Evolutionary conservation across 768 basidiomycete species (phyloP).

Genomic region (Xerocomus brunneocitrinus): DNA sequence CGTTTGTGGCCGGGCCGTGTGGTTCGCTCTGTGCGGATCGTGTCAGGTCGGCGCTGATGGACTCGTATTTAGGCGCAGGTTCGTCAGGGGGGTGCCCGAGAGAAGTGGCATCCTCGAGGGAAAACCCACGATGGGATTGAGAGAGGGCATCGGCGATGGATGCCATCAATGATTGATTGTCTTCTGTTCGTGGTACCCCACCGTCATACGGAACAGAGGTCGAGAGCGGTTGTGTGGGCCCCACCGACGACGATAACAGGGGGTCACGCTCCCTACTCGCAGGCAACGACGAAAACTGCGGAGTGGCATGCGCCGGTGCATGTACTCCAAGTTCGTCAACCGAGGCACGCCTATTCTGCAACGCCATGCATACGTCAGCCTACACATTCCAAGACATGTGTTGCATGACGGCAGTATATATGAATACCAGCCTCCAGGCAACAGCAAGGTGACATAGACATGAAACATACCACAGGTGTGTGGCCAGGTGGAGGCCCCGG

Average conservation of each 20-base stretch:
- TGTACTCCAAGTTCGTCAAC: conserved; percentile 28
- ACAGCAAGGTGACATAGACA: conserved; percentile 14
- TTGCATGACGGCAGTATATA: conserved; percentile 9
- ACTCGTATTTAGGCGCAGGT: conserved; percentile 36
- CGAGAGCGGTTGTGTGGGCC: conserved; percentile 4
- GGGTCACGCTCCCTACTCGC: conserved; percentile 40
- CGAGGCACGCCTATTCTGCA: conserved; percentile 19
- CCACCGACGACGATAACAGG: conserved; percentile 8
- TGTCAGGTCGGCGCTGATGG: conserved; percentile 7
- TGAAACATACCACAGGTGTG: conserved; percentile 15
- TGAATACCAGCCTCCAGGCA: conserved; percentile 15
- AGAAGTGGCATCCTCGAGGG: conserved; percentile 23
- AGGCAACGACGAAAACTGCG: conserved; percentile 63
- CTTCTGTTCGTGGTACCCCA: conserved; percentile 12
- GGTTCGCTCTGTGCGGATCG: conserved; percentile 13
- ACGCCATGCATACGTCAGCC: conserved; percentile 9
- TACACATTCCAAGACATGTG: conserved; percentile 5
- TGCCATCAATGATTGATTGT: conserved; percentile 34
- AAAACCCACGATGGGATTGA: conserved; percentile 21
- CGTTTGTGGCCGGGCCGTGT: conserved; percentile 16
- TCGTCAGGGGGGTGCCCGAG: conserved; percentile 28
- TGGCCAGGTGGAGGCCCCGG: conserved; percentile 11
- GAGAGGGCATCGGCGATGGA: conserved; percentile 37
- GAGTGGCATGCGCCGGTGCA: background rate
- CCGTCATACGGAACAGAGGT: conserved; percentile 5